A percentile compares a stretch with the other conserved stretches of the same genome.
Conservation (phyloP, 2,329 filamentous ascomycete genomes). For the Xylariaceae sp. region DNA sequence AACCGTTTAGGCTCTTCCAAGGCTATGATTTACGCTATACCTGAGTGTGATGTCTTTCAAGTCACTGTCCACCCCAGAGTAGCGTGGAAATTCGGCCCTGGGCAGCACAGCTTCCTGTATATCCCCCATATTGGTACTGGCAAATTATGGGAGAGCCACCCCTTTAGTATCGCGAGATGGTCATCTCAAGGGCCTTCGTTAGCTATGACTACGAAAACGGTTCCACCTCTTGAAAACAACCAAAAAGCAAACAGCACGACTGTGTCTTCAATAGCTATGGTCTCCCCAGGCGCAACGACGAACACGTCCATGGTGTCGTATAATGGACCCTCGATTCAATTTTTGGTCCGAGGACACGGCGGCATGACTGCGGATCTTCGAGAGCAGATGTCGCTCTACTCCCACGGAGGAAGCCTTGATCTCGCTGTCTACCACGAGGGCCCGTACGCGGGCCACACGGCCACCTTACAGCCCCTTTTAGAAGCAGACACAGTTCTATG, state of each 20-base stretch:
- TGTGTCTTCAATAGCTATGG: not conserved
- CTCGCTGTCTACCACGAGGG: slow-evolving; percentile 19
- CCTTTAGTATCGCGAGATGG: slow-evolving; percentile 27
- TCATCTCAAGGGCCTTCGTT: not conserved
- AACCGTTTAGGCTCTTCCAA: slow-evolving; percentile 16
- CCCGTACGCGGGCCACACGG: slow-evolving; percentile 17
- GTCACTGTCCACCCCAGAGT: slow-evolving; percentile 15
- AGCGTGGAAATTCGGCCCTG: slow-evolving; percentile 11
- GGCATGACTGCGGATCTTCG: slow-evolving; percentile 15
- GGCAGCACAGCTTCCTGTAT: slow-evolving; percentile 22
- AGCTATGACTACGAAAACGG: not conserved
- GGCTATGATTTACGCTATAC: slow-evolving; percentile 13
- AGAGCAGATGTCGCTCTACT: slow-evolving; percentile 4
- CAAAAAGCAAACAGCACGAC: not conserved
- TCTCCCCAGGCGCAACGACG: slow-evolving; percentile 2
- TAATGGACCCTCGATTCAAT: slow-evolving; percentile 1
- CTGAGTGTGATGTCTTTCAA: slow-evolving; percentile 17
- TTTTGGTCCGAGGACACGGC: slow-evolving; percentile 15
- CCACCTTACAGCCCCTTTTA: slow-evolving; percentile 10
- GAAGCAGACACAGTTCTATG: slow-evolving; percentile 20
- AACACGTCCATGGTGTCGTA: slow-evolving; percentile 2
- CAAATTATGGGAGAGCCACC: slow-evolving; percentile 28
- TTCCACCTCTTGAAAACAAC: not conserved
- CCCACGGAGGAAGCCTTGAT: slow-evolving; percentile 1
- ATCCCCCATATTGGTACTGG: slow-evolving; percentile 15